Base-by-base conservation (phyloP, 2,329 filamentous ascomycete species). In the Alternaria sp. region DNA sequence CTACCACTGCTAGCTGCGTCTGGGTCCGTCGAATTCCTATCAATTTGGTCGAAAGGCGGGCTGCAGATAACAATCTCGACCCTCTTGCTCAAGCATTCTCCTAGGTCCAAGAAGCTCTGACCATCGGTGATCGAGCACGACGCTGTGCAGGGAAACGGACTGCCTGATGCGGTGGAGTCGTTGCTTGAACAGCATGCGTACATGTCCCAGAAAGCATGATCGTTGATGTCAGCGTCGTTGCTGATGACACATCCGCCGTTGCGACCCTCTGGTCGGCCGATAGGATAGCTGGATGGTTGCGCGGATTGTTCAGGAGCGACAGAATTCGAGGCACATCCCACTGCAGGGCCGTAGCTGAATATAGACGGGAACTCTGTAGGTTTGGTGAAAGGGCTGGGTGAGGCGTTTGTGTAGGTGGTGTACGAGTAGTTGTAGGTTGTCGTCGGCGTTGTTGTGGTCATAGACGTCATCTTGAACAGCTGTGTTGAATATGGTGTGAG, bases 161-260 rank as follows among this genome's bases (percentile, higher is more conserved):
- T 41, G 7, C 67, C 67, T 2, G 43, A 30, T 0, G 63, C 54
- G 3, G 30, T 43, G 18, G 66, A 49, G 7, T 66, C 57, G 3
- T 47, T 42, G 1, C 58, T 47, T 32, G 64, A 61, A 49, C 67
- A 71, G 44, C 65, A 71, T 5, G 48, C 62, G 20, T 71, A 69
- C 36, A 69, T 42, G 43, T 71, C 67, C 67, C 67, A 71, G 58
- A 71, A 71, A 11, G 67, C 62, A 20, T 71, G 64, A n/a, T 62
- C 52, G 38, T 68, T 71, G 61, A 68, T 36, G 9, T 58, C 61
- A 5, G 51, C 62, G 12, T 61, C 67, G 22, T 69, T 71, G 54
- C 65, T 68, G 52, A 69, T 71, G 4, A 57, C 62, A 38, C 67
- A 69, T 24, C 59, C 62, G 26, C 54, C 58, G 34, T 51, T 12